phyloP scores from a whole-genome alignment of 2,329 filamentous ascomycete species.

The Hypoxylon sp. region DNA sequence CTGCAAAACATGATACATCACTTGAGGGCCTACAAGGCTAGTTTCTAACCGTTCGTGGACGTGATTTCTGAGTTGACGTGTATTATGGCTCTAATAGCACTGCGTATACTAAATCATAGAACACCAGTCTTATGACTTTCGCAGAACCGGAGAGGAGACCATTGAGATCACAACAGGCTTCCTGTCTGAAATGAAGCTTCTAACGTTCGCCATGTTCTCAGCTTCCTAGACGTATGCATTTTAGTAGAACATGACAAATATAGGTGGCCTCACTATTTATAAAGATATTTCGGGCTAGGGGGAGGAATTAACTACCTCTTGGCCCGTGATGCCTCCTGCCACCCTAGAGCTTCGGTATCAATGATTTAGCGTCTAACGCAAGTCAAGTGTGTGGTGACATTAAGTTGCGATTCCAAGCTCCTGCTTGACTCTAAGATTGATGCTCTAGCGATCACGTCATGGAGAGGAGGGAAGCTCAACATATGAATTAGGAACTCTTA shows the following conservation, averaged over 20 bases:
- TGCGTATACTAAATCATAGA: too few species aligned
- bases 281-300: neutral
- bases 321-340: neutral
- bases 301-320: too few species aligned
- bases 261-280: neutral
- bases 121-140: too few species aligned
- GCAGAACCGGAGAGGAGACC: too few species aligned
- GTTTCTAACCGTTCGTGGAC: neutral
- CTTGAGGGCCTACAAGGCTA: neutral
- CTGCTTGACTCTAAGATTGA: neutral
- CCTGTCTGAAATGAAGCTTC: too few species aligned
- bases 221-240: neutral
- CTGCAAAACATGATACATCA: neutral
- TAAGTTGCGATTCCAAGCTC: neutral
- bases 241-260: neutral
- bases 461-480: neutral
- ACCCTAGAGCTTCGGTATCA: neutral
- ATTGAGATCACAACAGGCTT: too few species aligned
- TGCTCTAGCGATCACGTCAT: conserved; percentile 22
- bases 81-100: neutral
- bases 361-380: neutral
- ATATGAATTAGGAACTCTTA: neutral
- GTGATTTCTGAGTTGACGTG: neutral
- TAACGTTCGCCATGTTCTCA: too few species aligned
- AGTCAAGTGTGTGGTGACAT: neutral